Percentiles rank a stretch among this genome's conserved stretches.
Evolutionary conservation across 108 stramenopile species (phyloP).

Genomic region (Nannochloropsis granulata): DNA sequence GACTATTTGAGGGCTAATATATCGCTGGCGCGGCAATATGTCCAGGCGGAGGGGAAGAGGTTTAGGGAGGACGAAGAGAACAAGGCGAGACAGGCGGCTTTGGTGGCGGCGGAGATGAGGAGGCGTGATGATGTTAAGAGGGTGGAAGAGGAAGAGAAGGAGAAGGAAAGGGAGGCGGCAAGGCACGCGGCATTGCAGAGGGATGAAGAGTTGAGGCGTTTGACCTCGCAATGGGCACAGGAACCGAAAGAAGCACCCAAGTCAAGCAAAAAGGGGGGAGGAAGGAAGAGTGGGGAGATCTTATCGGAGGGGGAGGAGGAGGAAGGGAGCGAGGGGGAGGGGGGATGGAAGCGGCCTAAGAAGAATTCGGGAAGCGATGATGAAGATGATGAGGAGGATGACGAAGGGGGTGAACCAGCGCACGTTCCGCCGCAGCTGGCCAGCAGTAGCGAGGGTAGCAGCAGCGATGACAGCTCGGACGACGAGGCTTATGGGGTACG

Average conservation of each 20-base stretch:
- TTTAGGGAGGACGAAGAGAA: not conserved
- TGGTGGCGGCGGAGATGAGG: not conserved
- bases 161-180: not conserved
- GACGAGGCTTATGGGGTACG: not conserved
- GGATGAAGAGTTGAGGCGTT: not conserved
- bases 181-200: not conserved
- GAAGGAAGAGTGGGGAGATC: not conserved
- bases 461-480: not conserved
- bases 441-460: not conserved
- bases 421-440: not conserved
- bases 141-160: not conserved
- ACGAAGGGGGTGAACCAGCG: not conserved
- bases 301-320: not conserved
- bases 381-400: too few species aligned
- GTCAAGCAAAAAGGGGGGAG: not conserved
- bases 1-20: not conserved
- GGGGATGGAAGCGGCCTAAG: not conserved
- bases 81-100: not conserved
- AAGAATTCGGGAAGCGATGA: too few species aligned
- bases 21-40: not conserved
- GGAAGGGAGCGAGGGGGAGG: not conserved
- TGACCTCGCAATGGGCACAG: not conserved
- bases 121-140: not conserved
- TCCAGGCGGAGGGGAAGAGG: not conserved
- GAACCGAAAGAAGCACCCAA: not conserved